Evolutionary conservation across 2,329 filamentous ascomycete species (phyloP).

Genomic region (Tolypocladium ophioglossoides): DNA sequence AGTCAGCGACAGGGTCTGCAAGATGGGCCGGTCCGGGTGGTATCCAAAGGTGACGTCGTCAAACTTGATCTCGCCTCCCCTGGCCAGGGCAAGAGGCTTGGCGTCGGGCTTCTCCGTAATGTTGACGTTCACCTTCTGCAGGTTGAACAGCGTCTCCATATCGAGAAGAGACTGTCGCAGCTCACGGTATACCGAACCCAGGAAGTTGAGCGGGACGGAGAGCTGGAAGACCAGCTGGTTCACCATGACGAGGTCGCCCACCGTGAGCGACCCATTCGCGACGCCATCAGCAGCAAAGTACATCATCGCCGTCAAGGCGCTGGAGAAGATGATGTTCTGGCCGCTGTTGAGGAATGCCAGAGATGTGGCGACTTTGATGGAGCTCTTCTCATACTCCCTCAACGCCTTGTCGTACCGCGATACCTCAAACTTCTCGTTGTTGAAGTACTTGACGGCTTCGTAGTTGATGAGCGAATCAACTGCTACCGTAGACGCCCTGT

Average conservation of each 20-base stretch:
- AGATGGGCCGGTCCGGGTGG: constrained; percentile 72
- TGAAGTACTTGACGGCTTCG: constrained; percentile 98
- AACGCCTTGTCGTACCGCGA: constrained; percentile 81
- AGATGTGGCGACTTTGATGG: constrained; percentile 94
- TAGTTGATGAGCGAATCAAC: constrained; percentile 98
- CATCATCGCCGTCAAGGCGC: constrained; percentile 94
- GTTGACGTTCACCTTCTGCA: constrained; percentile 90
- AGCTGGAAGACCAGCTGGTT: constrained; percentile 98
- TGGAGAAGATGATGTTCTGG: constrained; percentile 95
- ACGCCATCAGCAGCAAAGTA: constrained; percentile 89
- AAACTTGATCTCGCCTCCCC: constrained; percentile 83
- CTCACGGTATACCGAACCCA: constrained; percentile 96
- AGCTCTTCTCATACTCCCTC: constrained; percentile 78
- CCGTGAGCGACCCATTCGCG: constrained; percentile 67
- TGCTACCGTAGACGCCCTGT: constrained; percentile 86
- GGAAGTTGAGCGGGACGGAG: constrained; percentile 91
- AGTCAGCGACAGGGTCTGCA: constrained; percentile 73
- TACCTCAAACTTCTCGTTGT: constrained; percentile 95
- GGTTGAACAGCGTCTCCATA: constrained; percentile 96
- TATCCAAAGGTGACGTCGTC: constrained; percentile 95
- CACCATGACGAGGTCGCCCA: constrained; percentile 96
- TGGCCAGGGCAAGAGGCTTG: constrained; percentile 57
- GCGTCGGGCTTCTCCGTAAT: constrained; percentile 71
- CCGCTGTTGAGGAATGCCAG: constrained; percentile 87
- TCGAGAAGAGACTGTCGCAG: constrained; percentile 88